Base-by-base conservation (phyloP, 1,139 yeast species). In the Blastobotrys proliferans region DNA sequence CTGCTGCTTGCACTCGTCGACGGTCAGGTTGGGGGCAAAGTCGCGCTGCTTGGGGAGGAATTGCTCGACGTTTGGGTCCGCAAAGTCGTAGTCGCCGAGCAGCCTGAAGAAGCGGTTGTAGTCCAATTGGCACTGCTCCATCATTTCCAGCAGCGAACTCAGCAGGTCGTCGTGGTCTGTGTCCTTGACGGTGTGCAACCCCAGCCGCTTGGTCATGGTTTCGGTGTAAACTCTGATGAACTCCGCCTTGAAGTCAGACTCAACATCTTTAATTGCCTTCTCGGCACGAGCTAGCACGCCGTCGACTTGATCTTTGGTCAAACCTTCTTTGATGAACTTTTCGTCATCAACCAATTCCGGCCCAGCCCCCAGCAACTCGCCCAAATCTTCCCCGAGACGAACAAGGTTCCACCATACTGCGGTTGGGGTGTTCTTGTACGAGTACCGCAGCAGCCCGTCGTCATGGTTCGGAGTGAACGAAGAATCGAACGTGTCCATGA, bases 321-420 rank as follows among this genome's bases (percentile, higher is more conserved):
- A 50, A 4, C 64, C 60, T 1, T 51, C 48, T 17, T 56, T 56
- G 8, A 59, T 40, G 47, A 65, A 72, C 1, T 53, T 46, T 1
- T 51, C 50, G 40, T 74, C 71, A 28, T 76, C 72, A 3, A 80
- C 59, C 13, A 74, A 54, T 13, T 67, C 68, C 28, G 52, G 42
- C 1, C 47, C 87, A 3, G 83, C 81, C 4, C 95, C 96, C 21
- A 90, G 68, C 16, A 90, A 70, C 57, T 85, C 90, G 0, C 88
- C 92, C 52, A 90, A 61, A 46, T 83, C 79, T 59, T 92, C 96
- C 2, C 94, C 97, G 19, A 90, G 68, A 50, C 94, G 76, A 0
- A 87, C 79, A 59, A 92, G 69, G 61, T 90, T 92, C 95, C 96
- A 92, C 95, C 96, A 88, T 39, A 92, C 79, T 0, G 92, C 78